Evolutionary conservation across 331 rosid species (phyloP), one percentile per base, ranked within the genome.

Genomic region (Pyrus hybrid): DNA sequence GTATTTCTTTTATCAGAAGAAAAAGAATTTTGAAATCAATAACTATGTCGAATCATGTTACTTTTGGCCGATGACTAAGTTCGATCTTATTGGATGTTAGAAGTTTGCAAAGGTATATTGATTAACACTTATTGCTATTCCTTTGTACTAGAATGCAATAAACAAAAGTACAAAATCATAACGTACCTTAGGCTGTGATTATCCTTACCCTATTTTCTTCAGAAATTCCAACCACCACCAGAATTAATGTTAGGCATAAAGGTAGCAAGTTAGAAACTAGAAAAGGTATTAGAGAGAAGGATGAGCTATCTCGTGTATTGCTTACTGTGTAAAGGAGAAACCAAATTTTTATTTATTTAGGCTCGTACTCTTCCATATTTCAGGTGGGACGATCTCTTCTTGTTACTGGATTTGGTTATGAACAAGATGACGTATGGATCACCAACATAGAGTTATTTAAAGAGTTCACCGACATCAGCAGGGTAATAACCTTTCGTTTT

Each of bases 381-480:
- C 76, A 93, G 97, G 97, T 93, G 83, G 97, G 86, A 66, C 89
- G 20, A 70, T 88, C 97, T 82, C 97, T 91, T 83, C 87, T 93
- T 32, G 96, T 93, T 70, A 90, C 98, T 21, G 98, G 97, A 68
- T 91, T 93, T 82, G 98, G 98, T 70, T 93, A 93, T 79, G 98
- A 93, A 26, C 98, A 91, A 14, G 98, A 93, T 74, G 95, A 88
- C 51, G 87, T 95, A 35, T 93, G 98, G 98, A 72, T 93, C 80
- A 87, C 97, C 72, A 93, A 93, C 84, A 85, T 93, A 7, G 91
- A 88, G 30, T 83, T 93, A 60, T 93, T 91, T 75, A 91, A 90
- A 84, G 88, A 93, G 71, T 93, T 91, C 80, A 90, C 98, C 12
- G 90, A 93, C 74, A 78, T 93, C 88, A 93, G 98, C 92, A 86